Conservation (phyloP, 1,284 basidiomycete genomes). For the Vanrija sp. region DNA sequence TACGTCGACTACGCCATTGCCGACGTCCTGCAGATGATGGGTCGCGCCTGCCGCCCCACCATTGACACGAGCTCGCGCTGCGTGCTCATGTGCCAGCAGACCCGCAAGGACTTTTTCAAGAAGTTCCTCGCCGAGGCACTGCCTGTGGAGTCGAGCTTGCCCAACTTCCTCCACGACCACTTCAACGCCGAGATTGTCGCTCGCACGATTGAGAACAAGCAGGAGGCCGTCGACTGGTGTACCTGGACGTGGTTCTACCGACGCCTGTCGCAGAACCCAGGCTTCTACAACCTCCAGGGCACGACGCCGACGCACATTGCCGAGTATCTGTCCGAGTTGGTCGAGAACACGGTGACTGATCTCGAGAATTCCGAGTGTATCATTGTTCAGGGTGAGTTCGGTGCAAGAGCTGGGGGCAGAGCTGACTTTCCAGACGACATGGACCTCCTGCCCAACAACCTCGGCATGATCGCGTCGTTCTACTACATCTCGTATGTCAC, state of each 20-base stretch:
- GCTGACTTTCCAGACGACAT: slow-evolving; percentile 67
- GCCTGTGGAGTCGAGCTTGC: slow-evolving; percentile 93
- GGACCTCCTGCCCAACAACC: slow-evolving; percentile 84
- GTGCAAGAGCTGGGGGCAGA: slow-evolving; percentile 19
- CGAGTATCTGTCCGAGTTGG: slow-evolving; percentile 91
- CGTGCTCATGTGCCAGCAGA: slow-evolving; percentile 95
- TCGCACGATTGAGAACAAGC: slow-evolving; percentile 98
- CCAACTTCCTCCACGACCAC: slow-evolving; percentile 87
- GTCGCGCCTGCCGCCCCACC: slow-evolving; percentile 81
- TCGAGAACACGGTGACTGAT: slow-evolving; percentile 87
- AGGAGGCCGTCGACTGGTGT: slow-evolving; percentile 79
- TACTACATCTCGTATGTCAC: slow-evolving; percentile 75
- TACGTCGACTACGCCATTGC: slow-evolving; percentile 97
- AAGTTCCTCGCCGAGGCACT: slow-evolving; percentile 96
- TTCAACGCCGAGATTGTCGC: slow-evolving; percentile 98
- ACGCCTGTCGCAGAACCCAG: slow-evolving; percentile 82
- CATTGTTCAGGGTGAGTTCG: slow-evolving; percentile 65
- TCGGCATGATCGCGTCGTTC: slow-evolving; percentile 88
- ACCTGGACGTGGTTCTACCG: slow-evolving; percentile 69
- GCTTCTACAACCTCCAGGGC: slow-evolving; percentile 89
- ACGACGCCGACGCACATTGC: slow-evolving; percentile 89
- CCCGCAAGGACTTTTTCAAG: slow-evolving; percentile 95
- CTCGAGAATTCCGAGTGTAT: slow-evolving; percentile 94
- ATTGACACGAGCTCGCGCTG: slow-evolving; percentile 85
- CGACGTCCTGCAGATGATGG: slow-evolving; percentile 99